Evolutionary conservation across 2,329 filamentous ascomycete species (phyloP), one percentile per base, ranked within the genome.

Genomic region (Fusarium pseudoanthophilum): DNA sequence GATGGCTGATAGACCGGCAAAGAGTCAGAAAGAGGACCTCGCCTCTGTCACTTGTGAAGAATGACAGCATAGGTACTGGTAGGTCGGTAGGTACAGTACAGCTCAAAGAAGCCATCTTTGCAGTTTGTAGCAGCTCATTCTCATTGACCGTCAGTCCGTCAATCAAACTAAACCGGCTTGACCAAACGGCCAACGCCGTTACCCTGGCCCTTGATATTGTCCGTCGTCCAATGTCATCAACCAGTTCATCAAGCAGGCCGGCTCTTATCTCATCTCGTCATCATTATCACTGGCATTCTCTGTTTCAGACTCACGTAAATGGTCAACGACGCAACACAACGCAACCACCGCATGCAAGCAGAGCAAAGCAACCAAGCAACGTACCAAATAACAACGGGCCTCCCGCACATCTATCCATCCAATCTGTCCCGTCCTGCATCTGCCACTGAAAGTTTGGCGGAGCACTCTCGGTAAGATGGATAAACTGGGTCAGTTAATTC

Each of bases 381-480:
- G 20, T 42, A 45, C 40, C 52, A 43, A 61, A 57, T 32, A 69
- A 63, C 64, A 36, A 69, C 58, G 45, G 65, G 61, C 60, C 51
- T 45, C 56, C 60, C 53, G 36, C 42, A 39, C 71, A 62, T 68
- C 58, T 72, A 62, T 58, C 53, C 64, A 28, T 49, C 40, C 49
- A 36, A 52, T 52, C 49, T 52, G 32, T 52, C 49, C 49, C 49
- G 32, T 36, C n/a, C 20, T 49, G 40, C 55, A 49, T 48, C 28
- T 21, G 58, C 58, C 72, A 74, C 71, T 75, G 62, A 60, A 76
- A 60, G 71, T 67, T 71, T 71, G 69, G 73, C 63, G 75, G 75
- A 76, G 75, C 71, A 63, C 62, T 68, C 52, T 75, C 71, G 71
- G 75, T 77, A 77, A 75, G 72, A 73, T 74, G 71, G 71, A 74